These are phyloP conservation scores for Pythium insidiosum DNA, from an alignment of 352 stramenopile genomes.

Conservation along the genomic window DNA sequence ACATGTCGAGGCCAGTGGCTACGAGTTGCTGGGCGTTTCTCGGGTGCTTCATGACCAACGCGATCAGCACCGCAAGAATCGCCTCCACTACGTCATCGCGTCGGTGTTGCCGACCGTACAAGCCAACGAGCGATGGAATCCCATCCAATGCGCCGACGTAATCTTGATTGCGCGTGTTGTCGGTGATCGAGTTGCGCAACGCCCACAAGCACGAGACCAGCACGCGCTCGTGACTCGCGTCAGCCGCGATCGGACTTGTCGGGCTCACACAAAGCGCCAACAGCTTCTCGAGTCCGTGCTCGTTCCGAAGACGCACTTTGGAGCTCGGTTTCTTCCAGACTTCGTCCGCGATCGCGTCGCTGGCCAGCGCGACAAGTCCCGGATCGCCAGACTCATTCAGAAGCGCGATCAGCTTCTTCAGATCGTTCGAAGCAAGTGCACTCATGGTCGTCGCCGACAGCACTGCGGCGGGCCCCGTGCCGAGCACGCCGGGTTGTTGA, in stretches of 20 bases:
- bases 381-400: conserved; percentile 34
- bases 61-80: conserved; percentile 40
- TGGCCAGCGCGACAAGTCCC: conserved; percentile 54
- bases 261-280: conserved; percentile 33
- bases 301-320: conserved; percentile 53
- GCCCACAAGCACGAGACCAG: conserved; percentile 62
- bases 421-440: conserved; percentile 30
- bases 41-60: conserved; percentile 43
- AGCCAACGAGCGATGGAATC: conserved; percentile 30
- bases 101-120: conserved; percentile 33
- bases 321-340: conserved; percentile 55
- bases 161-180: conserved; percentile 59
- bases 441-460: conserved; percentile 10
- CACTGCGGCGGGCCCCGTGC: conserved; percentile 3
- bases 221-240: conserved; percentile 13
- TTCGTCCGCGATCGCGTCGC: conserved; percentile 73
- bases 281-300: conserved; percentile 56
- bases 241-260: conserved; percentile 4
- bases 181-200: conserved; percentile 41
- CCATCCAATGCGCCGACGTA: conserved; percentile 41
- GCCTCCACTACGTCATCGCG: conserved; percentile 54
- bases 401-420: conserved; percentile 67
- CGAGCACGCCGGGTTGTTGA: conserved; percentile 30
- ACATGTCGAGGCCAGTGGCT: conserved; percentile 44
- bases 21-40: conserved; percentile 65